Base-by-base conservation (phyloP, 495 filamentous ascomycete species). In the Halenospora varia region DNA sequence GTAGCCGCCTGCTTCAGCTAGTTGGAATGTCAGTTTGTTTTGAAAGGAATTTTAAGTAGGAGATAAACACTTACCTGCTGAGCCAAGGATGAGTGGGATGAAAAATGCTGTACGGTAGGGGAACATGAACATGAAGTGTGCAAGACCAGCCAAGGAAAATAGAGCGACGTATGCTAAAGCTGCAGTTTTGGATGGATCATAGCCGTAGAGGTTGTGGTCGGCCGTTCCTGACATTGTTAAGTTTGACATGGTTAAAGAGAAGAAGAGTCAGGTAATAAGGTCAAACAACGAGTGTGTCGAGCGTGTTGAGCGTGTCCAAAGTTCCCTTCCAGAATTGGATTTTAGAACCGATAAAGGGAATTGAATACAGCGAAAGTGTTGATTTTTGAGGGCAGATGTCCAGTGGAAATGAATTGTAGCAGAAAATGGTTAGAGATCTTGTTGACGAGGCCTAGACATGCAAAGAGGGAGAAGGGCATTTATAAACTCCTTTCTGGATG, bases 1-100 rank as follows among this genome's bases (percentile, higher is more conserved):
- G 64, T 81, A 78, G 44, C 75, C 75, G 49, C 73, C 74, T 52
- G 73, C 64, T 66, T 80, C 75, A 50, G 71, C 76, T 77, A 50
- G 10, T 29, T 19, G 0, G 10, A 1, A 51, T 19, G 46, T 60
- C 42, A 60, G 57, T 48, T 19, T 20, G 20, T 53, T 2, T 48
- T 15, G 24, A 2, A 13, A 17, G 17, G 10, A n/a, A 15, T 8
- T 26, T 40, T 23, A 19, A 2, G 10, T 9, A 9, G 40, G 15
- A 13, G 17, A 18, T 47, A 23, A 48, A 10, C 11, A 63, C 70
- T 60, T 62, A 72, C 70, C 60, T 20, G 67, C 44, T 22, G 66
- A 59, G 23, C 70, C 70, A 25, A 67, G 49, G 11, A 70, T 46
- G 46, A 72, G 65, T 24, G 66, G 65, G 25, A 68, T 54, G 35